A percentile compares a stretch with the other conserved stretches of the same genome.
Conservation (phyloP, 129 eudicot genomes). For the Centrapalus pauciflorus region DNA sequence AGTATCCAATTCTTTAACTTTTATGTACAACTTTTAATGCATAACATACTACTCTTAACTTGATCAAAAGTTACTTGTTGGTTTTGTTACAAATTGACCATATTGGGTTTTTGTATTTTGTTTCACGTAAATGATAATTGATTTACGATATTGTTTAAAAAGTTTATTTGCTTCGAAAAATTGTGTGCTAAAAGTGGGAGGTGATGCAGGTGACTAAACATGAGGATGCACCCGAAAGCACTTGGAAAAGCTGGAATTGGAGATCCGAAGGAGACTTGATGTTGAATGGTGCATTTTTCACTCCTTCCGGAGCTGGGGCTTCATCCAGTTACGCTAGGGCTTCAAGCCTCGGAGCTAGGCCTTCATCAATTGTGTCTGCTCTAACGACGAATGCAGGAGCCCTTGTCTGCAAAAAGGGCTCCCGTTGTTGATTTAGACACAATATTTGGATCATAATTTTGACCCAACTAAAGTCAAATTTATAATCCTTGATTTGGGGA, state of each 20-base stretch:
- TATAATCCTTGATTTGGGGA: slow-evolving; percentile 7
- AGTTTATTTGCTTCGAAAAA: too few species aligned
- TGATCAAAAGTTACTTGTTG: background rate
- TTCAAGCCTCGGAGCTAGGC: slow-evolving; percentile 62
- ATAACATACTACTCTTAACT: background rate
- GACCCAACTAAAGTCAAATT: background rate
- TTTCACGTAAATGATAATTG: too few species aligned
- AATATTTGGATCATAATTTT: background rate
- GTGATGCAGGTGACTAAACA: slow-evolving; percentile 60
- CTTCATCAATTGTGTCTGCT: slow-evolving; percentile 45
- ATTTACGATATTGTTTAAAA: background rate
- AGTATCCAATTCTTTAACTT: background rate
- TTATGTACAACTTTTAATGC: background rate
- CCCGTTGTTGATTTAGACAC: slow-evolving; percentile 45
- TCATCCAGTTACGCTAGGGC: slow-evolving; percentile 63
- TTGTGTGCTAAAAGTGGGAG: background rate
- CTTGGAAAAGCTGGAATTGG: slow-evolving; percentile 75
- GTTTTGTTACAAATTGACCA: background rate
- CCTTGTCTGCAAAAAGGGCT: slow-evolving; percentile 48
- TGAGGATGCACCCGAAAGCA: slow-evolving; percentile 61
- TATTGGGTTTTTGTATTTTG: background rate
- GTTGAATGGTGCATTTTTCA: slow-evolving; percentile 73
- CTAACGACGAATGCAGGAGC: slow-evolving; percentile 52
- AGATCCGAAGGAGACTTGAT: slow-evolving; percentile 66
- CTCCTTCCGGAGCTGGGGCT: slow-evolving; percentile 55